These are phyloP conservation scores for Aureobasidium lini DNA, from an alignment of 2,329 filamentous ascomycete species.

Conservation along the genomic window DNA sequence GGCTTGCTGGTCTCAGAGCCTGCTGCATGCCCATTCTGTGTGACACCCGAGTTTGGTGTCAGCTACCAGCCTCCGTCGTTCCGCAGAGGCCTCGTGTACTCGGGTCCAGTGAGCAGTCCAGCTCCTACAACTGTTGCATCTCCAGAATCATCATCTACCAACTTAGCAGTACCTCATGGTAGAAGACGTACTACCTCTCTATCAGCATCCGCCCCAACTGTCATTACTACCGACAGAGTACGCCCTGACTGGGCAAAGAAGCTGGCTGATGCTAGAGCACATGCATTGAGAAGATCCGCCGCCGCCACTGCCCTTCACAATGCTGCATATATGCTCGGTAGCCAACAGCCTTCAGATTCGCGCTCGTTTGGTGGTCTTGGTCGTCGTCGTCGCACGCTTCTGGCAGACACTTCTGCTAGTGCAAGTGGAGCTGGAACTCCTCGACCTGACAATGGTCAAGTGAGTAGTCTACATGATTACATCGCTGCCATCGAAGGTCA, in stretches of 20 bases:
- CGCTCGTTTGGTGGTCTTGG: slow-evolving; percentile 44
- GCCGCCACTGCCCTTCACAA: slow-evolving; percentile 92
- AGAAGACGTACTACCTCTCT: slow-evolving; percentile 60
- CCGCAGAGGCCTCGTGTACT: slow-evolving; percentile 69
- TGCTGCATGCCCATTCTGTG: slow-evolving; percentile 88
- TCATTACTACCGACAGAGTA: slow-evolving; percentile 87
- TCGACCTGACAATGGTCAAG: slow-evolving; percentile 26
- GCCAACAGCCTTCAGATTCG: slow-evolving; percentile 37
- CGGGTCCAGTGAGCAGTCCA: slow-evolving; percentile 31
- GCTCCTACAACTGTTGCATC: slow-evolving; percentile 50
- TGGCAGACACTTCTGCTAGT: slow-evolving; percentile 37
- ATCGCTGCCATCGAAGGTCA: slow-evolving; percentile 25
- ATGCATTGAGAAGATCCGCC: slow-evolving; percentile 77
- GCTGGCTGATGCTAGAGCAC: slow-evolving; percentile 72
- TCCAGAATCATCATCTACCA: slow-evolving; percentile 81
- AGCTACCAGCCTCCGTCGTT: slow-evolving; percentile 88
- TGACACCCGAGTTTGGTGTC: slow-evolving; percentile 91
- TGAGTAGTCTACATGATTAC: slow-evolving; percentile 26
- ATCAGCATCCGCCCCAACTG: slow-evolving; percentile 73
- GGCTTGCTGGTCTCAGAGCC: slow-evolving; percentile 78
- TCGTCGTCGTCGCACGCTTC: slow-evolving; percentile 44
- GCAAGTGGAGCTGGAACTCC: slow-evolving; percentile 40
- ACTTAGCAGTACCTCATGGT: slow-evolving; percentile 46
- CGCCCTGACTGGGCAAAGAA: slow-evolving; percentile 94
- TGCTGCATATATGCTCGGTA: slow-evolving; percentile 81